Percentiles rank a stretch among this genome's conserved stretches.
These are phyloP conservation scores for Fagus crenata DNA, from an alignment of 306 rosid species.

Conservation along the genomic window DNA sequence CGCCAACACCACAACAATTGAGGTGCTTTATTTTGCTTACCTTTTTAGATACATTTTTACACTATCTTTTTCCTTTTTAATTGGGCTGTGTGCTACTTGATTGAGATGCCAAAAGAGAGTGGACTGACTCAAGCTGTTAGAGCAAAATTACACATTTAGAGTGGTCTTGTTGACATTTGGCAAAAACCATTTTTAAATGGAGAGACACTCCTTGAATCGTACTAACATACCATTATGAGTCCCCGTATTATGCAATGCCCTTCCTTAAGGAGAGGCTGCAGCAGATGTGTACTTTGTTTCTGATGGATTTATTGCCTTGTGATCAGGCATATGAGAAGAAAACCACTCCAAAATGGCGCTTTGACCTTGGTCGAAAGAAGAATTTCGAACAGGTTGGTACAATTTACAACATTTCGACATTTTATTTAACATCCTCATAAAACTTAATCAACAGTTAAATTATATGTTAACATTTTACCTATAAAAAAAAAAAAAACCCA, in stretches of 20 bases:
- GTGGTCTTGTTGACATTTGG: background rate
- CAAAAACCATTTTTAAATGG: background rate
- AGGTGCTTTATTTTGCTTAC: slow-evolving; percentile 49
- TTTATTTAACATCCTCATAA: background rate
- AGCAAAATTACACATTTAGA: background rate
- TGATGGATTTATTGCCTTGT: slow-evolving; percentile 36
- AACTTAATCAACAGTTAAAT: too few species aligned
- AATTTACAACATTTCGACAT: background rate
- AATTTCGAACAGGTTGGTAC: slow-evolving; percentile 91
- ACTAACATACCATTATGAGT: background rate
- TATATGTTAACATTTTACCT: background rate
- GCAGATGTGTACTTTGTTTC: slow-evolving; percentile 15
- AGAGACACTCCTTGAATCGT: background rate
- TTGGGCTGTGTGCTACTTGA: background rate
- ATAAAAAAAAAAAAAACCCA: too few species aligned
- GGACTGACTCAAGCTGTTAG: background rate
- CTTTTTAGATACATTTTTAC: background rate
- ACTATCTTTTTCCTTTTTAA: background rate
- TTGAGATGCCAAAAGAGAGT: slow-evolving; percentile 5
- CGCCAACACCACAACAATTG: slow-evolving; percentile 90
- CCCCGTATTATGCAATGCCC: slow-evolving; percentile 1
- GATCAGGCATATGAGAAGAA: slow-evolving; percentile 96
- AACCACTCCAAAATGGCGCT: slow-evolving; percentile 93
- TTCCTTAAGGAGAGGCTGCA: slow-evolving; percentile 5
- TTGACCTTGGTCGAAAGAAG: slow-evolving; percentile 89